Base-by-base conservation (phyloP, 2,329 filamentous ascomycete genomes). In the Lachnellula occidentalis region DNA sequence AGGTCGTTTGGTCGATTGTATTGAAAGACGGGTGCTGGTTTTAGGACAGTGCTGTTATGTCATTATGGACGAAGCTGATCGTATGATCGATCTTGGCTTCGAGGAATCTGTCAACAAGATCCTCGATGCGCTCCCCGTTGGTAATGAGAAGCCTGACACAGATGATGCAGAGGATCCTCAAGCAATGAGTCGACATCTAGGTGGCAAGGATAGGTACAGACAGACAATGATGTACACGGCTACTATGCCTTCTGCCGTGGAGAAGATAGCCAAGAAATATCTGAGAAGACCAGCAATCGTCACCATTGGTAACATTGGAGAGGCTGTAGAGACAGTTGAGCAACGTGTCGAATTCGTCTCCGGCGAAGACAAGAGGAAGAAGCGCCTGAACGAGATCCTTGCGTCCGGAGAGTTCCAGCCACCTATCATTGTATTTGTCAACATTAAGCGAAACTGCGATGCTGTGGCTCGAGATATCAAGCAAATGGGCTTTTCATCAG, bases 201-300 rank as follows among this genome's bases (percentile, higher is more conserved):
- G 86, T 51, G 83, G 83, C 17, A 83, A 84, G 62, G 87, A 91
- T 66, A 81, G 88, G 21, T 97, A 97, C 74, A 80, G 94, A 56
- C 92, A 99, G 72, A 99, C 94, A 0, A 99, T 99, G 94, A 99
- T 99, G 94, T 99, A 97, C 82, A 97, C 94, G 61, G 94, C 94
- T 51, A 99, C 94, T 27, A 99, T 99, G 94, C 92, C 94, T 1
- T 76, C 88, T 0, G 83, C 88, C 0, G 89, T 99, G 15, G 94
- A 99, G 70, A 88, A 89, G 59, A 97, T 99, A 60, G 94, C 94
- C n/a, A 87, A 92, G 65, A 96, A 96, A 70, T 99, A 99, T 69
- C 83, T 97, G 15, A 88, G 92, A 1, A 84, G 94, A 12, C 94
- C 94, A 0, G 94, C 94, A 19, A 94, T 92, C 49, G 91, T 96